A percentile compares a stretch with the other conserved stretches of the same genome.
Evolutionary conservation across 2,329 filamentous ascomycete genomes (phyloP).

Genomic region (Pseudogymnoascus sp.): DNA sequence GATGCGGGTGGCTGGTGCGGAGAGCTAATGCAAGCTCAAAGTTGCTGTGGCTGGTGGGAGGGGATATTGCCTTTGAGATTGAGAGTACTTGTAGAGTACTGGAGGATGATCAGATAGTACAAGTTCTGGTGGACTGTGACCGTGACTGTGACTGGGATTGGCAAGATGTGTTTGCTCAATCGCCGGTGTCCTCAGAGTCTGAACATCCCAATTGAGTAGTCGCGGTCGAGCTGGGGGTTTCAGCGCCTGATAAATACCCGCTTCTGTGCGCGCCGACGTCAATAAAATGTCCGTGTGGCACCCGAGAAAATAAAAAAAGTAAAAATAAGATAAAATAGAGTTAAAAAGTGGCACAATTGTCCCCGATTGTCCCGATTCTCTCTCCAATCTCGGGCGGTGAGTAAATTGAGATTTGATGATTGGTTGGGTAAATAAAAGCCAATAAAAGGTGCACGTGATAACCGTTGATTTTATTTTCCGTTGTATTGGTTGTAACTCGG

Average conservation of each 20-base stretch:
- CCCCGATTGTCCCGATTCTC: neutral
- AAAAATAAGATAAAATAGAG: slow-evolving; percentile 9
- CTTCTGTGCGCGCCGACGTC: neutral
- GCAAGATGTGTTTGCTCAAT: neutral
- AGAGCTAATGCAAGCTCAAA: neutral
- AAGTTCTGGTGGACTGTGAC: neutral
- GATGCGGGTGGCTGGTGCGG: slow-evolving; percentile 2
- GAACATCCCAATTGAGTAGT: neutral
- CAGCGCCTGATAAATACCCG: neutral
- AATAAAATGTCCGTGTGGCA: neutral
- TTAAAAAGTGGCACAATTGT: neutral
- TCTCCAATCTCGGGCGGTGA: neutral
- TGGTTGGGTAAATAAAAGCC: neutral
- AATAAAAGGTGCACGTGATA: neutral
- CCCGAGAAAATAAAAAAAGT: neutral
- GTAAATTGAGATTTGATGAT: neutral
- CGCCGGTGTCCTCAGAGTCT: neutral
- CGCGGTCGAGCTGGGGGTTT: neutral
- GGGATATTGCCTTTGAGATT: neutral
- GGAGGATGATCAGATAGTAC: neutral
- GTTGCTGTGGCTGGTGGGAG: neutral
- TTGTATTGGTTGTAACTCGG: neutral
- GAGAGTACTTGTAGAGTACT: neutral
- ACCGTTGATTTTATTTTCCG: neutral
- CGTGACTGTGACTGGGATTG: neutral